Base-by-base conservation (phyloP, 352 stramenopile genomes). In the Phytophthora cryptogea region DNA sequence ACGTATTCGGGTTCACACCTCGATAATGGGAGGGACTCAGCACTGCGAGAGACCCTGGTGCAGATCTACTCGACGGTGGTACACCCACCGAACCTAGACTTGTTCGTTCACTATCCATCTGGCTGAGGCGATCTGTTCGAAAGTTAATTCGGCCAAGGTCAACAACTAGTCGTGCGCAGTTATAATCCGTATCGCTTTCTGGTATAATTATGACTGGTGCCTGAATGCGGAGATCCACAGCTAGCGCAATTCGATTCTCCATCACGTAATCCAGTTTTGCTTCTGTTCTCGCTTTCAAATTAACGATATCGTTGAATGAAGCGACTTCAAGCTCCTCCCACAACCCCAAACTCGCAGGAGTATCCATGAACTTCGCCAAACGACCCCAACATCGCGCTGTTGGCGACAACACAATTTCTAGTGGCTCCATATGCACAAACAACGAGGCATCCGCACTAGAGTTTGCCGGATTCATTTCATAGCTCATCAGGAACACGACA, bases 231-330 rank as follows among this genome's bases (percentile, higher is more conserved):
- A 96, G 53, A 59, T 95, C 84, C 20, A 96, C 68, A 6, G 78
- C 84, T 27, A 95, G 50, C 28, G 88, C 80, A 39, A 96, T 78
- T 31, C 86, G 81, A 53, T 96, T 92, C 23, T 88, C 84, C 84
- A 96, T 91, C 27, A 90, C 85, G 47, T 95, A 95, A 47, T 92
- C 78, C n/a, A 96, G 69, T 63, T 96, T 96, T 32, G 88, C 88
- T 54, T 96, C 84, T 0, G 88, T 96, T 53, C 88, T 73, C 11
- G 86, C 76, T 54, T 93, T 94, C 2, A 96, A 68, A 57, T 95
- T 96, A n/a, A 95, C 86, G 45, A 96, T 93, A 27, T 94, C 83
- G 59, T 96, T 96, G 47, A 96, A 89, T 44, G 86, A 93, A 2
- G 87, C 85, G 14, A 96, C 86, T 66, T 96, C 86, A 41, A 96